A percentile compares a stretch with the other conserved stretches of the same genome.
Evolutionary conservation across 2,329 filamentous ascomycete species (phyloP).

Genomic region (Ascochyta viciae-villosae): DNA sequence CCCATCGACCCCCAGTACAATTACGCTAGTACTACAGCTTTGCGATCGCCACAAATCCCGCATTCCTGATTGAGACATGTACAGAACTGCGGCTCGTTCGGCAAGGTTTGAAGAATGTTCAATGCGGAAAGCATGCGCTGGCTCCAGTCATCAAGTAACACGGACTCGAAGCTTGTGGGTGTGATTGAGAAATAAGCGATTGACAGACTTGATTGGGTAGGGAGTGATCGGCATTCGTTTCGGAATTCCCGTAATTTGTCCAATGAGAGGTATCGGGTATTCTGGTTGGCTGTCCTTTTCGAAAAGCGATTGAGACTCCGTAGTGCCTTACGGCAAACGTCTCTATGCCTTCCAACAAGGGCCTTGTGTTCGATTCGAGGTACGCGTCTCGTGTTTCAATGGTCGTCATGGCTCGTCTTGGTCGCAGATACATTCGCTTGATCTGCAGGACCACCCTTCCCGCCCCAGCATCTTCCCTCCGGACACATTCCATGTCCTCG

Average conservation of each 20-base stretch:
- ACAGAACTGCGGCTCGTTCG: not conserved
- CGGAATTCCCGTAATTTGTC: not conserved
- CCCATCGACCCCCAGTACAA: not conserved
- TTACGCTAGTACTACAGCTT: not conserved
- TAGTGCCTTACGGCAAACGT: not conserved
- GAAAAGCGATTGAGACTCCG: not conserved
- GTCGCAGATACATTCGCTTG: slow-evolving; percentile 7
- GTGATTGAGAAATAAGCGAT: slow-evolving; percentile 3
- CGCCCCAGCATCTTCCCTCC: slow-evolving; percentile 1
- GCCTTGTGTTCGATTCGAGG: slow-evolving; percentile 6
- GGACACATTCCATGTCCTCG: slow-evolving; percentile 9
- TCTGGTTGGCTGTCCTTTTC: not conserved
- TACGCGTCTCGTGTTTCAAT: slow-evolving; percentile 13
- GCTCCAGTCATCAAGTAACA: slow-evolving; percentile 4
- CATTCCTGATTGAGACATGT: not conserved
- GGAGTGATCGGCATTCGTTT: not conserved
- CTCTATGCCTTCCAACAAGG: not conserved
- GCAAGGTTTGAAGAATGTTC: not conserved
- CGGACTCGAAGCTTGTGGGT: not conserved
- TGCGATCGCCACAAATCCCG: not conserved
- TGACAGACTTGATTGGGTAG: slow-evolving; percentile 2
- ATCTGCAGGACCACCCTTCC: slow-evolving; percentile 1
- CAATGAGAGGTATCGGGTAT: slow-evolving; percentile 1
- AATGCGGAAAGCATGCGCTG: slow-evolving; percentile 4
- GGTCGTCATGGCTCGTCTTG: slow-evolving; percentile 3